phyloP scores from a whole-genome alignment of 345 rosid genomes.

The Conringia planisiliqua region DNA sequence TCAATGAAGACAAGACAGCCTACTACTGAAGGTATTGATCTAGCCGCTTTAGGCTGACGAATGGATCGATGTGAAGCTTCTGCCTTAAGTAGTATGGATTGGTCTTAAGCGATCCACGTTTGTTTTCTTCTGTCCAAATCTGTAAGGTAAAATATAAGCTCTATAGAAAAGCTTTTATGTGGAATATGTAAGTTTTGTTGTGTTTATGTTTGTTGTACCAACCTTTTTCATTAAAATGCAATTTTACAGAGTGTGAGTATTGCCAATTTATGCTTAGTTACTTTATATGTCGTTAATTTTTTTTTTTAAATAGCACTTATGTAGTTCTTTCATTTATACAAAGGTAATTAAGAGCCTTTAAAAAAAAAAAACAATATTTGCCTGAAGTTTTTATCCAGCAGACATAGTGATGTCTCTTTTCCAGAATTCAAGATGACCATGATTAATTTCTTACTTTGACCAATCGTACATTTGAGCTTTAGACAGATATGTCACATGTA shows the following conservation, averaged over 20 bases:
- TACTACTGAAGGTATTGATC: slow-evolving; percentile 22
- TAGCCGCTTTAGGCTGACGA: neutral
- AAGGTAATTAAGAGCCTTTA: neutral
- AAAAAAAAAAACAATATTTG: no score
- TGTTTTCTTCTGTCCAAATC: slow-evolving; percentile 4
- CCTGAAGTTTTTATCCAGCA: no score
- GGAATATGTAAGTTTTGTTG: neutral
- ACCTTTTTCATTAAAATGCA: neutral
- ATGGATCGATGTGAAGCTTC: neutral
- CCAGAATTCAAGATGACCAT: no score
- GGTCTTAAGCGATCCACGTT: neutral
- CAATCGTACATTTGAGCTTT: no score
- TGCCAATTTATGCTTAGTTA: no score
- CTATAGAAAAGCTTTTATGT: neutral
- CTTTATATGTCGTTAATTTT: no score
- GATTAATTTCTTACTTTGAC: no score
- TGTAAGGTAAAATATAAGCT: neutral
- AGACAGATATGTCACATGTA: no score
- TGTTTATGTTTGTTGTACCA: neutral
- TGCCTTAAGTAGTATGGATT: neutral
- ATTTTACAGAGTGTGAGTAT: neutral
- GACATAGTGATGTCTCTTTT: no score
- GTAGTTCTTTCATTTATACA: neutral
- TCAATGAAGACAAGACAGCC: slow-evolving; percentile 34
- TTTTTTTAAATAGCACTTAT: no score